Evolutionary conservation across 495 filamentous ascomycete genomes (phyloP), one percentile per base, ranked within the genome.

Genomic region (Cercophora newfieldiana): DNA sequence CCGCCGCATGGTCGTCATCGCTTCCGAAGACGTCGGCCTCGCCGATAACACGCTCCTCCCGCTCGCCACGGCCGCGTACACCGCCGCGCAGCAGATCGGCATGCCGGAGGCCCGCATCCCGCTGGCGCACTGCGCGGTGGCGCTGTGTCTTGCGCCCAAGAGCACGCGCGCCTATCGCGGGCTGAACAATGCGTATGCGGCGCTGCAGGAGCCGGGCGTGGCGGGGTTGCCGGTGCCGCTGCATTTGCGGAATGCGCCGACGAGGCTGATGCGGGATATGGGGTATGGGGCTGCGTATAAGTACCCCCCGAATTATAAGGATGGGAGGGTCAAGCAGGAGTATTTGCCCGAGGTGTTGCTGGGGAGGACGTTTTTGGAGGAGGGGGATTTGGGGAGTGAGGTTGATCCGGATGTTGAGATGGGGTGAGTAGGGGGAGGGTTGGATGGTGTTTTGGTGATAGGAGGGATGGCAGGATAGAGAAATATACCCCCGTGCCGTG

Each of bases 81-180:
- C 88, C 3, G 94, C 95, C 0, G 89, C 90, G 6, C 91, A 97
- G 72, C 92, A 91, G 74, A 88, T 99, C 61, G 95, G 95, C 16
- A 89, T 99, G 81, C 95, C 95, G 5, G 95, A 99, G 78, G 93
- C 92, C 14, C 87, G 94, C 18, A 98, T 99, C 71, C 92, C 94
- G 59, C 80, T 99, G 3, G 94, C 91, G 0, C 95, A 99, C 73
- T 89, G 88, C 66, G 86, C 91, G 6, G 90, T 95, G 14, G 94
- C 95, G 2, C 86, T 97, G 66, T 86, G 91, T 5, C 73, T 92
- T 16, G 89, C 93, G 2, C 88, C 86, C 30, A 99, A 99, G 81
- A 92, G 88, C 66, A 97, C 92, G 5, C 81, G 94, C 7, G 86
- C 91, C 0, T 99, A 99, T 74, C 77, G 94, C 24, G 94, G 87